Conservation (phyloP, 1,139 yeast species). For the Wickerhamiella pararugosa region DNA sequence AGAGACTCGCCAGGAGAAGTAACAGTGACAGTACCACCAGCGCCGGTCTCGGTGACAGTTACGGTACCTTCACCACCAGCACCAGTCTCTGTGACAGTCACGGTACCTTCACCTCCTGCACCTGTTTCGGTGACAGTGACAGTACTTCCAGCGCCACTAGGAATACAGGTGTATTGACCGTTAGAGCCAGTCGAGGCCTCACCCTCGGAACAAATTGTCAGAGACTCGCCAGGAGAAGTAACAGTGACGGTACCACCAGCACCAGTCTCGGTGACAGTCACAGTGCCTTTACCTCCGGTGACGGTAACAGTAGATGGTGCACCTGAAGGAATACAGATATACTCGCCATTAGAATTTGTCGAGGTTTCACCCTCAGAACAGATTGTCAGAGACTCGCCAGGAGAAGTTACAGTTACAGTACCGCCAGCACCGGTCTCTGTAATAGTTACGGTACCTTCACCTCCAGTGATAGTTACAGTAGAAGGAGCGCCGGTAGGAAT, state of each 20-base stretch:
- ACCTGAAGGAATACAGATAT: slow-evolving; percentile 3
- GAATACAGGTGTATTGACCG: slow-evolving; percentile 5
- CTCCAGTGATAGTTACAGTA: slow-evolving; percentile 5
- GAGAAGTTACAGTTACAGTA: slow-evolving; percentile 13
- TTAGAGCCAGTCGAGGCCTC: slow-evolving; percentile 1
- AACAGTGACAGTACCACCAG: slow-evolving; percentile 4
- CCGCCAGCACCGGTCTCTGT: slow-evolving; percentile 12
- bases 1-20: slow-evolving; percentile 9
- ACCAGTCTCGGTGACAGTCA: slow-evolving; percentile 10
- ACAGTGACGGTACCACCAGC: slow-evolving; percentile 14
- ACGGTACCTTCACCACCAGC: slow-evolving; percentile 6
- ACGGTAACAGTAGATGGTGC: slow-evolving; percentile 3
- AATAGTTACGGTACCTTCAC: slow-evolving; percentile 8
- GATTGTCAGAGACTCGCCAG: slow-evolving; percentile 7
- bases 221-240: slow-evolving; percentile 10
- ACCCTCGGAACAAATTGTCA: not conserved
- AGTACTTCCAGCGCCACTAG: no score
- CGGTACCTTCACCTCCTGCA: slow-evolving; percentile 11
- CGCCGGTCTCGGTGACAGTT: not conserved
- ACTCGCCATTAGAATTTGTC: slow-evolving; percentile 4
- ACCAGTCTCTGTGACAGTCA: slow-evolving; percentile 8
- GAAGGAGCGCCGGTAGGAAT: slow-evolving; percentile 7
- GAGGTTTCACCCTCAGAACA: not conserved
- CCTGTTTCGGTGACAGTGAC: slow-evolving; percentile 11
- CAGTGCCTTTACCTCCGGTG: slow-evolving; percentile 3